Evolutionary conservation across 2,329 filamentous ascomycete species (phyloP).

Genomic region (Trichoderma hamatum): DNA sequence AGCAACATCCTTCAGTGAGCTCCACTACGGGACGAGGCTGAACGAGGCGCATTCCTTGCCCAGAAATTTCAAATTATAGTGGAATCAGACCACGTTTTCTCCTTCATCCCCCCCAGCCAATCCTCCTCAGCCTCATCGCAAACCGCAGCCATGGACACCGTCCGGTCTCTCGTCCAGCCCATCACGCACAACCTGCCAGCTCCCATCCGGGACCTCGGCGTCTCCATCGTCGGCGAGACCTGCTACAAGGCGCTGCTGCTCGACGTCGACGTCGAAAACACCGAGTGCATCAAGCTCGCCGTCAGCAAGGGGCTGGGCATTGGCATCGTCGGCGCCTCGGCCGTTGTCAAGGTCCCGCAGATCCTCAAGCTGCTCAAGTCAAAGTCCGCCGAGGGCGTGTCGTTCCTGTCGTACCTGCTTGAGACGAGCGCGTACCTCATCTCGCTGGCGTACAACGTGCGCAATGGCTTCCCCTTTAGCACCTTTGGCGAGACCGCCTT

Average conservation of each 20-base stretch:
- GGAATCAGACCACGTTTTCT: background rate
- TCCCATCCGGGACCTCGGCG: constrained; percentile 73
- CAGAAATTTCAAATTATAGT: background rate
- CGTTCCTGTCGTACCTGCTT: constrained; percentile 88
- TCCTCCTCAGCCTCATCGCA: constrained; percentile 10
- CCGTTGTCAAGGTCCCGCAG: constrained; percentile 95
- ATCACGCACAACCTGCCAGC: constrained; percentile 73
- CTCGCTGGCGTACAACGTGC: constrained; percentile 86
- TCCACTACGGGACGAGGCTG: background rate
- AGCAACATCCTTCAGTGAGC: background rate
- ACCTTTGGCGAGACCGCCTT: constrained; percentile 95
- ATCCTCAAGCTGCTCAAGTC: constrained; percentile 88
- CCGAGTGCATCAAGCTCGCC: constrained; percentile 82
- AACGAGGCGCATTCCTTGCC: background rate
- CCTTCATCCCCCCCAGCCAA: too few species aligned
- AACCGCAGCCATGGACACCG: constrained; percentile 56
- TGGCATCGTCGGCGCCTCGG: constrained; percentile 86
- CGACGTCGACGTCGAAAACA: constrained; percentile 77
- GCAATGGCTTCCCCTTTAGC: constrained; percentile 91
- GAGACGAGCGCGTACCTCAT: constrained; percentile 89
- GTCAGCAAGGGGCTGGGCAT: constrained; percentile 92
- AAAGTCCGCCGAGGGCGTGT: constrained; percentile 79
- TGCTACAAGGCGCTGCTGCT: constrained; percentile 89
- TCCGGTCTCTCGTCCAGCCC: constrained; percentile 65
- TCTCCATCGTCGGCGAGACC: constrained; percentile 75